A percentile compares a stretch with the other conserved stretches of the same genome.
Evolutionary conservation across 768 basidiomycete genomes (phyloP).

Genomic region (Leccinellum rugosiceps): DNA sequence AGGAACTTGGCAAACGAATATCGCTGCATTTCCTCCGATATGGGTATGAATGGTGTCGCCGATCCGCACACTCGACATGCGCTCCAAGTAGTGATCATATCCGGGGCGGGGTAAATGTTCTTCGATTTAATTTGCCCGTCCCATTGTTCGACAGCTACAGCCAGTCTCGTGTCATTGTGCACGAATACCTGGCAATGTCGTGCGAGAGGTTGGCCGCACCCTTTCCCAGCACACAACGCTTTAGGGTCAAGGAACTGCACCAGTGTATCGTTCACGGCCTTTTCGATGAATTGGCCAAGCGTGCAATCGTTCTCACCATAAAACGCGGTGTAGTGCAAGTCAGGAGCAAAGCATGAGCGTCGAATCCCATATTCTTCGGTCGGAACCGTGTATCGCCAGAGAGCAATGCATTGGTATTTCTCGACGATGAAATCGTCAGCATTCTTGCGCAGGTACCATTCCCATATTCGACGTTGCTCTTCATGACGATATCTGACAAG

Average conservation of each 20-base stretch:
- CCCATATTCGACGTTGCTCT: slow-evolving; percentile 89
- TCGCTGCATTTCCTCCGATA: slow-evolving; percentile 87
- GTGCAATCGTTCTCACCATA: slow-evolving; percentile 93
- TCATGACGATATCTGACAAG: slow-evolving; percentile 77
- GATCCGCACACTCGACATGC: slow-evolving; percentile 75
- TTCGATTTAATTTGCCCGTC: slow-evolving; percentile 69
- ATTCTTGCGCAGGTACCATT: slow-evolving; percentile 91
- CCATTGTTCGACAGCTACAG: slow-evolving; percentile 88
- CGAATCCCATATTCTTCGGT: slow-evolving; percentile 62
- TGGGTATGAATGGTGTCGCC: slow-evolving; percentile 83
- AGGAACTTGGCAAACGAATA: slow-evolving; percentile 97
- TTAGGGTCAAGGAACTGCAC: slow-evolving; percentile 69
- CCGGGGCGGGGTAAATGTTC: slow-evolving; percentile 56
- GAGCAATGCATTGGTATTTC: slow-evolving; percentile 85
- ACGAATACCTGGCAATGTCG: slow-evolving; percentile 89
- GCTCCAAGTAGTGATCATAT: slow-evolving; percentile 89
- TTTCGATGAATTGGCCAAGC: slow-evolving; percentile 90
- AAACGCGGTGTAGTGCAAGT: slow-evolving; percentile 72
- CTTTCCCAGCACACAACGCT: slow-evolving; percentile 78
- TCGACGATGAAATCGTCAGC: slow-evolving; percentile 84
- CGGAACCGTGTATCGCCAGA: slow-evolving; percentile 80
- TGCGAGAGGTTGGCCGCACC: slow-evolving; percentile 75
- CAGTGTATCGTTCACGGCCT: slow-evolving; percentile 63
- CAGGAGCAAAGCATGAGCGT: slow-evolving; percentile 76
- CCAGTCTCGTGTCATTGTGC: slow-evolving; percentile 80